Evolutionary conservation across 2,329 filamentous ascomycete species (phyloP).

Genomic region (Diaporthe batatas): DNA sequence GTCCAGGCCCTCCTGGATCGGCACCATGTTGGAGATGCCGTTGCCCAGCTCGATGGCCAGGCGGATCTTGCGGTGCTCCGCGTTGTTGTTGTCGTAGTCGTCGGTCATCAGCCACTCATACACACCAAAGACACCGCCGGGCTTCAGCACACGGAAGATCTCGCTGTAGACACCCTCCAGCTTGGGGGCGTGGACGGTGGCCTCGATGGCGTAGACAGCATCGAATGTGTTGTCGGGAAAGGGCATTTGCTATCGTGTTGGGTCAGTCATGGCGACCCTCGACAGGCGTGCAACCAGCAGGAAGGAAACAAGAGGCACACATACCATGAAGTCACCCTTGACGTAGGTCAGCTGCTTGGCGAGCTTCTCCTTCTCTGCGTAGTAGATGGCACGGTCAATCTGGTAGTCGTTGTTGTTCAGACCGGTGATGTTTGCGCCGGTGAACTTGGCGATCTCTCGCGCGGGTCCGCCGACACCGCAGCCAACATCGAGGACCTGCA

Average conservation of each 20-base stretch:
- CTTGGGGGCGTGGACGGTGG: constrained; percentile 92
- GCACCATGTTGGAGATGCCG: constrained; percentile 98
- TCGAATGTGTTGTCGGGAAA: constrained; percentile 95
- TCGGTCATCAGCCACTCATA: constrained; percentile 99
- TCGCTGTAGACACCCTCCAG: constrained; percentile 94
- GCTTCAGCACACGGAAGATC: constrained; percentile 95
- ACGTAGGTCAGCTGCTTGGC: constrained; percentile 85
- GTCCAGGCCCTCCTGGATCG: constrained; percentile 80
- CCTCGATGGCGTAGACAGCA: constrained; percentile 96
- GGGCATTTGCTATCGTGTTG: constrained; percentile 79
- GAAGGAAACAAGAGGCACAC: constrained; percentile 38
- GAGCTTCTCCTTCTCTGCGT: constrained; percentile 85
- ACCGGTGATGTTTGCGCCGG: constrained; percentile 87
- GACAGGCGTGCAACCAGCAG: too few relatives aligned
- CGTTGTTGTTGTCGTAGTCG: constrained; percentile 89
- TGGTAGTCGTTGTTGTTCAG: constrained; percentile 99
- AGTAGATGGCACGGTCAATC: constrained; percentile 90
- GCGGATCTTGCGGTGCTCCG: constrained; percentile 88
- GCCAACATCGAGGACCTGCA: constrained; percentile 94
- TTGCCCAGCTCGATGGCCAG: constrained; percentile 96
- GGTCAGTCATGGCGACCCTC: not conserved
- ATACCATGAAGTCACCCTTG: constrained; percentile 96
- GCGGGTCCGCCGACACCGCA: constrained; percentile 97
- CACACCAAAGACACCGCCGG: constrained; percentile 93
- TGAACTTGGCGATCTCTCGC: constrained; percentile 96